These are phyloP conservation scores for Crithidia expoeki DNA, from an alignment of 208 protist genomes.

Conservation along the genomic window DNA sequence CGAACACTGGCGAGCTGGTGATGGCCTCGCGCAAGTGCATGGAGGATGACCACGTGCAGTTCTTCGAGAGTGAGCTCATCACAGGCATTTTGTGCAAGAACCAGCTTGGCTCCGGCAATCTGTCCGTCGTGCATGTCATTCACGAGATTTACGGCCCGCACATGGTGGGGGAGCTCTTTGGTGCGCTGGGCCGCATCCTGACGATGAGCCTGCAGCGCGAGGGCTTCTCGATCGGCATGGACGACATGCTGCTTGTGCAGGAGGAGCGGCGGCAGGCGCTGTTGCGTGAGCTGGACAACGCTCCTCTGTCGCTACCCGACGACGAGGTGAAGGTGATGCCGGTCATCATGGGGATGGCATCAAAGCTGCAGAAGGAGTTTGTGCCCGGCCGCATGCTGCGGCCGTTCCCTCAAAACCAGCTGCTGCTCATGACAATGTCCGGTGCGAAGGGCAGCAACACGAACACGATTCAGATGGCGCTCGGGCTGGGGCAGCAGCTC, in stretches of 20 bases:
- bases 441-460: constrained; percentile 99
- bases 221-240: constrained; percentile 98
- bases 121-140: constrained; percentile 93
- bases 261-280: constrained; percentile 69
- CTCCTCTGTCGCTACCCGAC: constrained; percentile 69
- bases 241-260: constrained; percentile 96
- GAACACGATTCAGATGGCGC: constrained; percentile 98
- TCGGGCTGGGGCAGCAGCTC: constrained; percentile 97
- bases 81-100: constrained; percentile 98
- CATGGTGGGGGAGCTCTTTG: constrained; percentile 94
- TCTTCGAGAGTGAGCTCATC: constrained; percentile 96
- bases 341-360: constrained; percentile 78
- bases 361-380: constrained; percentile 89
- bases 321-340: constrained; percentile 82
- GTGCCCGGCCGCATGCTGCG: constrained; percentile 88
- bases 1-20: constrained; percentile 51
- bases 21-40: constrained; percentile 39
- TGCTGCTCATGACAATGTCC: constrained; percentile 98
- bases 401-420: constrained; percentile 97
- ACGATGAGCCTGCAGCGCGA: constrained; percentile 94
- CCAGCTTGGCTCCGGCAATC: constrained; percentile 87
- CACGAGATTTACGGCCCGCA: constrained; percentile 98
- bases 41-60: constrained; percentile 83
- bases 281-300: constrained; percentile 83
- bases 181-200: constrained; percentile 95